A percentile compares a stretch with the other conserved stretches of the same genome.
Conservation (phyloP, 306 rosid species). For the Lagenaria siceraria region DNA sequence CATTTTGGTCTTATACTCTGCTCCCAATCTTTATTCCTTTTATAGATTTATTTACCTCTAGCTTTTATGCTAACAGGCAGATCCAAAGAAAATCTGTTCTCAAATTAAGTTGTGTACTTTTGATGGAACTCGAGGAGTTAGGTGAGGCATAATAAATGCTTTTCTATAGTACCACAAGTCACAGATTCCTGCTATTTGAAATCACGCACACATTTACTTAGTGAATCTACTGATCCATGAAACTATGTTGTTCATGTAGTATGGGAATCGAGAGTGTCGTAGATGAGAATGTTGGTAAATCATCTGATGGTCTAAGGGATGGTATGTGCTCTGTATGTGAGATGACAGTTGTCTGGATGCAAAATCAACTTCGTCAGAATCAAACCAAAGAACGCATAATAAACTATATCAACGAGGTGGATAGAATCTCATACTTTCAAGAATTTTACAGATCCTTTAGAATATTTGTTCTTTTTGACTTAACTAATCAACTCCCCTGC, state of each 20-base stretch:
- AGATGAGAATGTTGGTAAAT: conserved; percentile 29
- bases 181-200: background rate
- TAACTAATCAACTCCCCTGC: background rate
- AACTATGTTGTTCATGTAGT: conserved; percentile 18
- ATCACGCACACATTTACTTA: background rate
- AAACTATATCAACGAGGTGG: conserved; percentile 55
- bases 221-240: background rate
- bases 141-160: conserved; percentile 25
- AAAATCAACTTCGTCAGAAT: conserved; percentile 56
- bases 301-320: conserved; percentile 27
- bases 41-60: background rate
- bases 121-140: conserved; percentile 62
- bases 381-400: conserved; percentile 47
- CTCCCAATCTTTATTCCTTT: background rate
- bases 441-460: background rate
- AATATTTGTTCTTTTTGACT: background rate
- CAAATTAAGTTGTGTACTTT: conserved; percentile 73
- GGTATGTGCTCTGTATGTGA: conserved; percentile 72
- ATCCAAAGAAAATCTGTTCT: conserved; percentile 71
- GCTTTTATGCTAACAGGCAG: conserved; percentile 24
- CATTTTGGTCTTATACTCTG: background rate
- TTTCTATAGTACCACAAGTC: background rate
- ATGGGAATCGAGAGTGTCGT: conserved; percentile 78
- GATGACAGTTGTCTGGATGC: conserved; percentile 94
- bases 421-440: background rate